Conservation (phyloP, 2,329 filamentous ascomycete species). For the Capronia coronata region DNA sequence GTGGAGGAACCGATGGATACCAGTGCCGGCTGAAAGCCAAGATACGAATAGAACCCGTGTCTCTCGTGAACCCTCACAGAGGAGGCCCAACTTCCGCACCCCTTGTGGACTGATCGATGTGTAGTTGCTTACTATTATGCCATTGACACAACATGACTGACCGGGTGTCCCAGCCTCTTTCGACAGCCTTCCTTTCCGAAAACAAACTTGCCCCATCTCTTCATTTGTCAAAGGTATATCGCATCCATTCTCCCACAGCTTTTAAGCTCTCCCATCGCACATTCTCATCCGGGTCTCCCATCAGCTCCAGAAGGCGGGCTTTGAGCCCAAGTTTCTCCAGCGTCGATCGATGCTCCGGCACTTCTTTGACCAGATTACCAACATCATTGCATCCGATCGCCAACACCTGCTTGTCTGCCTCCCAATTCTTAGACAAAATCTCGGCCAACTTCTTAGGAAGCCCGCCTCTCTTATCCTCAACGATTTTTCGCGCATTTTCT, state of each 20-base stretch:
- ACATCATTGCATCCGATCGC: slow-evolving; percentile 92
- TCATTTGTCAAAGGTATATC: slow-evolving; percentile 58
- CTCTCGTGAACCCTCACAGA: too few species aligned
- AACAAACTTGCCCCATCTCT: too few species aligned
- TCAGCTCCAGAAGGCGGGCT: slow-evolving; percentile 83
- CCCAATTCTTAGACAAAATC: slow-evolving; percentile 75
- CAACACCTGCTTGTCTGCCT: slow-evolving; percentile 77
- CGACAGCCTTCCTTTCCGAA: too few species aligned
- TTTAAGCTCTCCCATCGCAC: slow-evolving; percentile 89
- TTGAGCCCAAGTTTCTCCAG: slow-evolving; percentile 82
- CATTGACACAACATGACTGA: too few species aligned
- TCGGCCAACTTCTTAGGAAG: slow-evolving; percentile 75
- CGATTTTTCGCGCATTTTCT: slow-evolving; percentile 79
- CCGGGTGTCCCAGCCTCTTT: too few species aligned
- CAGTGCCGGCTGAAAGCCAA: too few species aligned
- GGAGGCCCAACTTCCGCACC: too few species aligned
- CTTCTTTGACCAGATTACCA: slow-evolving; percentile 79
- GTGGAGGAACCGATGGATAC: too few species aligned
- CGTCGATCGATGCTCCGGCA: slow-evolving; percentile 72
- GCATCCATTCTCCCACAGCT: slow-evolving; percentile 71
- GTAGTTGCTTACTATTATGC: too few species aligned
- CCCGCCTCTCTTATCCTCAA: slow-evolving; percentile 74
- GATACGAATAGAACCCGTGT: too few species aligned
- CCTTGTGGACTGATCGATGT: too few species aligned
- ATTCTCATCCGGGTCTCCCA: slow-evolving; percentile 80